phyloP scores from a whole-genome alignment of 495 filamentous ascomycete genomes.

The Penicillium mononematosum region DNA sequence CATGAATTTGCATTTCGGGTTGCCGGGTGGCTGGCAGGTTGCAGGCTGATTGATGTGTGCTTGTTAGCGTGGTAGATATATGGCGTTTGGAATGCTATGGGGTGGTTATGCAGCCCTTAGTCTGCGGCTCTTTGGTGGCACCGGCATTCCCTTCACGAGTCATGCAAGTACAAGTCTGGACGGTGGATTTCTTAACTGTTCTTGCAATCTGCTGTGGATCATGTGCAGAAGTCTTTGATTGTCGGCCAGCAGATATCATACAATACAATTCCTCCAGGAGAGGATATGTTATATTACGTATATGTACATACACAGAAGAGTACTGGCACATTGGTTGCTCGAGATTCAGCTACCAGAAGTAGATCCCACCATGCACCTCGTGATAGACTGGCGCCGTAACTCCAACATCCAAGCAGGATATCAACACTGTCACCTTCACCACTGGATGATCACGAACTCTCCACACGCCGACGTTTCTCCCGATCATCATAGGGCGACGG shows the following conservation, averaged over 20 bases:
- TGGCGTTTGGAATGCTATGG: not conserved
- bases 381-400: constrained; percentile 23
- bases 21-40: not conserved
- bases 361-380: constrained; percentile 18
- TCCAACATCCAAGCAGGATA: constrained; percentile 19
- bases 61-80: not conserved
- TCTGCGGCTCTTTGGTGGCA: not conserved
- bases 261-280: constrained; percentile 15
- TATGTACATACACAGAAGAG: constrained; percentile 1
- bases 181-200: not conserved
- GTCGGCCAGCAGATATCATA: constrained; percentile 5
- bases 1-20: not conserved
- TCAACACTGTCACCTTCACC: not conserved
- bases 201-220: not conserved
- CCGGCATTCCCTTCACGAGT: not conserved
- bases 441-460: constrained; percentile 35
- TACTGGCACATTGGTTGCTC: not conserved
- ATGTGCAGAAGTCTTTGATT: constrained; percentile 16
- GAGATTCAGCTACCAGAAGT: not conserved
- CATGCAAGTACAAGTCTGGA: constrained; percentile 4
- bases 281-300: constrained; percentile 12
- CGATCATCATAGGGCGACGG: constrained; percentile 61
- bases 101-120: constrained; percentile 2
- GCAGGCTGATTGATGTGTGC: not conserved
- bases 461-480: constrained; percentile 68